Base-by-base conservation (phyloP, 768 basidiomycete genomes). In the Mycena metata region DNA sequence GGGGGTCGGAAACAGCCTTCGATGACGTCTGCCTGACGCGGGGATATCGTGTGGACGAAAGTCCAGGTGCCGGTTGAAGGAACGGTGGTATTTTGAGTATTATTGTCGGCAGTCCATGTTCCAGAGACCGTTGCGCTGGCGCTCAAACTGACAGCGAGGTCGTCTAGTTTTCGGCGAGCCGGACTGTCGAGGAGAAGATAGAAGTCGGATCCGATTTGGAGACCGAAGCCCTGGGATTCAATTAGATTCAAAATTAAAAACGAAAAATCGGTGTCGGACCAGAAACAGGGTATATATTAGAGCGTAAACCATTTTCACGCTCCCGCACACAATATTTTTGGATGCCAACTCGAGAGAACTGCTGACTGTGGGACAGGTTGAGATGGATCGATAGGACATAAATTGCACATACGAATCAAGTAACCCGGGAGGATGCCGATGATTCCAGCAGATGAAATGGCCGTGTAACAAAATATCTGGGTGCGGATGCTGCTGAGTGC, bases 381-480 rank as follows among this genome's bases (percentile, higher is more conserved):
- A 72, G 47, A 64, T 58, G 42, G 26, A 36, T 55, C 2, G 41
- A 35, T 19, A 55, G 49, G 41, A 26, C 33, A 21, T 24, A 45
- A 59, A 33, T 41, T 45, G 50, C 13, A 81, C 90, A 66, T 76
- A 93, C 93, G 77, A 66, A 95, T 93, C 56, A 94, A 85, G 79
- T 91, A 96, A 1, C 94, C 95, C n/a, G 95, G 95, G 50, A 96
- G 85, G 67, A 97, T 95, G 42, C 93, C 90, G 36, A 96, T 93
- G 62, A 96, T 93, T 26, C 90, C 90, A 57, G 94, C 86, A 10
- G 94, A 95, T 0, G 96, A 96, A 66, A 97, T 92, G 4, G 96
- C 93, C 3, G 94, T 91, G 76, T 96, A 98, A 77, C 96, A 98
- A 79, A 98, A 97, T 56, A 93, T 85, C 55, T 90, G 86, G 56